A percentile compares a stretch with the other conserved stretches of the same genome.
Conservation (phyloP, 768 basidiomycete genomes). For the Tephrocybe sp. region DNA sequence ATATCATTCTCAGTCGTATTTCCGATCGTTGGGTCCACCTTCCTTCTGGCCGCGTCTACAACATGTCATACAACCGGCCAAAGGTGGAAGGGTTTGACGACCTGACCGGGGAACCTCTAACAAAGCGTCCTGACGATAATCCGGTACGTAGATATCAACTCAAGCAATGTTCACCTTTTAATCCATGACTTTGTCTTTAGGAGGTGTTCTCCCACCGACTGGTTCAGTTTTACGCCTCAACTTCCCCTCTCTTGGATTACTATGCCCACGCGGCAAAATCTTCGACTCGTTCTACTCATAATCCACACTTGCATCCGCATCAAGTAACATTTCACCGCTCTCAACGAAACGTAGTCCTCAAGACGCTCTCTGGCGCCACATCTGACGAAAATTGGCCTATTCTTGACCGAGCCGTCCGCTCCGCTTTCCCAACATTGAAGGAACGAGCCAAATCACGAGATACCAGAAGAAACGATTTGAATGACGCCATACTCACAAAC, state of each 20-base stretch:
- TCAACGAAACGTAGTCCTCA: slow-evolving; percentile 48
- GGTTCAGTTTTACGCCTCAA: slow-evolving; percentile 73
- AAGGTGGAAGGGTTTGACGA: slow-evolving; percentile 81
- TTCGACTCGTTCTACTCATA: slow-evolving; percentile 25
- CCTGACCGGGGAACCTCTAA: slow-evolving; percentile 83
- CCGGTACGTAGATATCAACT: slow-evolving; percentile 53
- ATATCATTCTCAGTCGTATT: slow-evolving; percentile 82
- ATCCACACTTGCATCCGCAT: slow-evolving; percentile 47
- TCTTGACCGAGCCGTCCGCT: slow-evolving; percentile 61
- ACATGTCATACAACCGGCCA: slow-evolving; percentile 84
- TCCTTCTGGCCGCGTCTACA: slow-evolving; percentile 89
- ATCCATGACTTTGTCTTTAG: slow-evolving; percentile 40
- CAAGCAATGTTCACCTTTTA: slow-evolving; percentile 1
- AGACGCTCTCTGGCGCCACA: slow-evolving; percentile 67
- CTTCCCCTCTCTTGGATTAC: slow-evolving; percentile 78
- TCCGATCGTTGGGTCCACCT: slow-evolving; percentile 90
- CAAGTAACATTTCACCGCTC: slow-evolving; percentile 46
- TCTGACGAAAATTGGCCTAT: slow-evolving; percentile 92
- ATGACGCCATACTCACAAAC: slow-evolving; percentile 48
- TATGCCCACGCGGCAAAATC: slow-evolving; percentile 38
- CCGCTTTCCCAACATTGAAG: slow-evolving; percentile 57
- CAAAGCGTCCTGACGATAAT: slow-evolving; percentile 87
- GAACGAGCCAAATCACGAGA: slow-evolving; percentile 45
- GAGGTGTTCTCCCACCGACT: slow-evolving; percentile 79
- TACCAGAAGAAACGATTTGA: slow-evolving; percentile 49